Evolutionary conservation across 352 stramenopile species (phyloP), one percentile per base, ranked within the genome.

Genomic region (Phytophthora fragariae): DNA sequence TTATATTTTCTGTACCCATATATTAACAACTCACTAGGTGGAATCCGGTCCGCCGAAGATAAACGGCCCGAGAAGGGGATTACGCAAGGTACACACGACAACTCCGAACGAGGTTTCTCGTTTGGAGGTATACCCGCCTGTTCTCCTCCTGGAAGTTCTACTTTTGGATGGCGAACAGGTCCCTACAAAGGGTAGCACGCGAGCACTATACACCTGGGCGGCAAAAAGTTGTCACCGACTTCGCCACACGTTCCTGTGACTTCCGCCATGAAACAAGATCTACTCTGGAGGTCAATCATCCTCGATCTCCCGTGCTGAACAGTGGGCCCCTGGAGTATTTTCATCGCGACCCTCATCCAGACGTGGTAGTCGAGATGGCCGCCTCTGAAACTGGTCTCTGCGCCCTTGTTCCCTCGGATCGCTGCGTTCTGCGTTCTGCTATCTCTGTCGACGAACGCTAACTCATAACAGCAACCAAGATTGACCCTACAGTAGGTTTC

Each of bases 371-470:
- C 17, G 54, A 47, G 44, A 49, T 60, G 44, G 65, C 74, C 50
- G 65, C 60, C 0, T 78, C 60, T 0, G 60, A 78, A 29, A 37
- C 11, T 14, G 65, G 54, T 9, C 21, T 70, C 3, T 78, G 65
- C 15, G 62, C 56, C 12, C 55, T 53, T 14, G n/a, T 44, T 1
- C 5, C 37, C 1, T 10, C 37, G 12, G 8, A 44, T 14, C 37
- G 37, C 12, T 44, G 37, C 37, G 37, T 44, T 14, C 12, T 44
- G 37, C 37, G 37, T 0, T 44, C 15, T 31, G 54, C 33, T 31
- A 33, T 15, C n/a, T 12, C 15, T 17, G 54, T 1, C 8, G 8
- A 39, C 44, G 70, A 29, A 52, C 39, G 8, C 2, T 3, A 44
- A 14, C 9, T 14, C 12, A 44, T 44, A 10, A 6, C 8, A 44